Evolutionary conservation across 1,284 basidiomycete species (phyloP), one percentile per base, ranked within the genome.

Genomic region (Apiotrichum laibachii): DNA sequence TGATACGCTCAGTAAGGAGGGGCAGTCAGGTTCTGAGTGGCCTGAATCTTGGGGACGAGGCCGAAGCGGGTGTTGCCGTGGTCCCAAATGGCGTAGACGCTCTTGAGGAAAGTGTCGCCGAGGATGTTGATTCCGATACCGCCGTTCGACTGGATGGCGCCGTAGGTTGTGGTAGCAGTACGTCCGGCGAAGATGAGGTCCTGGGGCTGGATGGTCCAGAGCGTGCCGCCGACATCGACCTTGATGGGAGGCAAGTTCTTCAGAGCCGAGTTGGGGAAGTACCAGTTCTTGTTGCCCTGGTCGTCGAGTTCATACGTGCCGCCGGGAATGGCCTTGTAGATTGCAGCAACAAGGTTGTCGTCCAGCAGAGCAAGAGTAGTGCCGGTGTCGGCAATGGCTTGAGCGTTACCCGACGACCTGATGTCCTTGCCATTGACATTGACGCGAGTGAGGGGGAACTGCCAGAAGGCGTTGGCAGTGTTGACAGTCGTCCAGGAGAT

Each of bases 311-410:
- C 18, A 53, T 60, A 60, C 45, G 39, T 53, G 0, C 88, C 82
- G 35, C 85, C 86, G 0, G 87, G 85, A 55, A 99, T 90, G 62
- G 88, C 85, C 1, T 82, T 80, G 71, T 87, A 97, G 52, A 98
- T 81, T 13, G 79, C 75, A 93, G 85, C 45, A 82, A 79, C 9
- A 72, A 67, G 26, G 26, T 31, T 31, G 5, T 83, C 40, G 0
- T 93, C 92, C 0, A 88, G 90, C 18, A 89, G 92, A 52, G 97
- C 83, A 46, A 96, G 85, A 0, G 93, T 95, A 1, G 92, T 96
- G 57, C 93, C 93, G 0, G 79, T 80, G 66, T 82, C 80, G n/a
- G 50, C 53, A 62, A 81, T 78, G 19, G 80, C 80, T 7, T 31
- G 26, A 39, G 53, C 55, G 58, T 55, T 55, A 45, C 42, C 19